Conservation (phyloP, 345 rosid species). For the Acer negundo region DNA sequence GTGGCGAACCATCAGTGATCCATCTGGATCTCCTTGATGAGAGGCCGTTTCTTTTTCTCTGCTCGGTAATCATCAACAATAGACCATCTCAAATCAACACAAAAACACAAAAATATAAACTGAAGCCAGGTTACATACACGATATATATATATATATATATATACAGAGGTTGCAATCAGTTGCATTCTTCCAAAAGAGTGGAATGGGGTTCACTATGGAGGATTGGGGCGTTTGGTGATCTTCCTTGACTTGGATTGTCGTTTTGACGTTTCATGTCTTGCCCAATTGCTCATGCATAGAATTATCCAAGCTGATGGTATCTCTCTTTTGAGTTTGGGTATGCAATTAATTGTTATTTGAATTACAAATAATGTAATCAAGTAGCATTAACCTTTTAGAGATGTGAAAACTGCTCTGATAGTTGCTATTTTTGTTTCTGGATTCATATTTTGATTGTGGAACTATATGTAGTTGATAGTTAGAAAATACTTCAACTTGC, state of each 20-base stretch:
- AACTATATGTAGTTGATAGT: background rate
- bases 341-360: no score
- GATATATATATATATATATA: no score
- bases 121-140: no score
- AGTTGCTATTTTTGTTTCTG: background rate
- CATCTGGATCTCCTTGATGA: no score
- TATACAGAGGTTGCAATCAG: conserved; percentile 42
- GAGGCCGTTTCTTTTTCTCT: no score
- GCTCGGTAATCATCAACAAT: no score
- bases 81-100: no score
- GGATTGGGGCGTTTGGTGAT: conserved; percentile 60
- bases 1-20: no score
- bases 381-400: no score
- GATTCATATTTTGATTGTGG: conserved; percentile 1
- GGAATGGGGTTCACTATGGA: conserved; percentile 70
- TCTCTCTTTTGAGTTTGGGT: background rate
- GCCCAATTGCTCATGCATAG: conserved; percentile 60
- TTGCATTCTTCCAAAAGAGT: conserved; percentile 65
- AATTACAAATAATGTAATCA: no score
- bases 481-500: background rate
- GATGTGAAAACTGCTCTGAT: background rate
- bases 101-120: no score
- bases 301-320: conserved; percentile 42
- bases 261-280: conserved; percentile 62
- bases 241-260: conserved; percentile 78